phyloP scores from a whole-genome alignment of 208 protist genomes.

The Crithidia thermophila region DNA sequence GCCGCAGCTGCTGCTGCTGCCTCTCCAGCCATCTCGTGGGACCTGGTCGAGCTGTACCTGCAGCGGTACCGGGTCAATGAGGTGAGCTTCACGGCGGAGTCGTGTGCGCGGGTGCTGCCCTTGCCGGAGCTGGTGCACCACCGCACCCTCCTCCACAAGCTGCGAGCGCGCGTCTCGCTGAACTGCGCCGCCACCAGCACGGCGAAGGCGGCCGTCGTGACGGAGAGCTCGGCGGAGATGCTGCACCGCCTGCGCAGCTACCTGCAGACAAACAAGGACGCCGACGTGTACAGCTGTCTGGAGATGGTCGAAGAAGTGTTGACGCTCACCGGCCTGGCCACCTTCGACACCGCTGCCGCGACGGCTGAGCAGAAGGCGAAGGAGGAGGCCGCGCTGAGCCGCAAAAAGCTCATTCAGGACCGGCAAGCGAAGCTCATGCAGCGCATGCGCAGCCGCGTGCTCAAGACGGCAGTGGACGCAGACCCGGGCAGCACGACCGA shows the following conservation, averaged over 20 bases:
- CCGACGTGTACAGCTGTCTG: constrained; percentile 54
- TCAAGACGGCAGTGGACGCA: constrained; percentile 19
- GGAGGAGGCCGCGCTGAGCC: constrained; percentile 33
- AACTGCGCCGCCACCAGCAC: not conserved
- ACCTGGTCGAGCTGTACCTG: constrained; percentile 45
- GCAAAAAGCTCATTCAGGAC: constrained; percentile 59
- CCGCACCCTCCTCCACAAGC: constrained; percentile 51
- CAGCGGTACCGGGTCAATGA: constrained; percentile 21
- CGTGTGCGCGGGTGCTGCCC: constrained; percentile 35
- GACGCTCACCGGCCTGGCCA: constrained; percentile 34
- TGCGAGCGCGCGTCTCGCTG: constrained; percentile 33
- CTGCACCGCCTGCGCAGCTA: constrained; percentile 50
- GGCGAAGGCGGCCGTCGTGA: not conserved
- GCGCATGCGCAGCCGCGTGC: constrained; percentile 49
- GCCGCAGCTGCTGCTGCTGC: not conserved
- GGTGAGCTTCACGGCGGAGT: constrained; percentile 35
- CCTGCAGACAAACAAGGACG: constrained; percentile 27
- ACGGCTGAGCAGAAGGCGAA: constrained; percentile 25
- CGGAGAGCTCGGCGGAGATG: constrained; percentile 30
- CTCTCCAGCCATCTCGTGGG: constrained; percentile 26
- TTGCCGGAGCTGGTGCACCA: constrained; percentile 38
- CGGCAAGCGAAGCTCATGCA: constrained; percentile 65
- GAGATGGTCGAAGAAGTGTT: constrained; percentile 66
- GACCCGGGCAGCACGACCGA: not conserved
- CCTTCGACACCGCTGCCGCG: constrained; percentile 23